Conservation (phyloP, 2,329 filamentous ascomycete species). For the Fusarium coffeatum region DNA sequence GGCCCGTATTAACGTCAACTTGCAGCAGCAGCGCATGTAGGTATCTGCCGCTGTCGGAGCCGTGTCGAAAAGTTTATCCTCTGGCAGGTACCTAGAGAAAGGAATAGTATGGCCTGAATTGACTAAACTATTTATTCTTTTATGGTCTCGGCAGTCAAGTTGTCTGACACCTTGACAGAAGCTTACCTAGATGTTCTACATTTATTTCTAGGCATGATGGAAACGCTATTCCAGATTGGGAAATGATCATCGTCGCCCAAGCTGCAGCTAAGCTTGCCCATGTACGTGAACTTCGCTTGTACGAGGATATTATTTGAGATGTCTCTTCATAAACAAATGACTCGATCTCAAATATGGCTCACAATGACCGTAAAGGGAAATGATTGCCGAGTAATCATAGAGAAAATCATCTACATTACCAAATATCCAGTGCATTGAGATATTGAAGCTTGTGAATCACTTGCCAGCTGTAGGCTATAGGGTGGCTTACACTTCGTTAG, state of each 20-base stretch:
- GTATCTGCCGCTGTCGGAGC: neutral
- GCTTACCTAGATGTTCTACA: constrained; percentile 23
- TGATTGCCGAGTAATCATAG: neutral
- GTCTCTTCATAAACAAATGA: neutral
- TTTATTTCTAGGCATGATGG: neutral
- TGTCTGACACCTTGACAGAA: constrained; percentile 3
- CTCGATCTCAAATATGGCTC: neutral
- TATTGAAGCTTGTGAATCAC: neutral
- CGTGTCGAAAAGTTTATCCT: neutral
- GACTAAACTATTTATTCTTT: neutral
- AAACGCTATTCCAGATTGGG: constrained; percentile 23
- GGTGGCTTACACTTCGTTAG: neutral
- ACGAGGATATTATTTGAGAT: neutral
- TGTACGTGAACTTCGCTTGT: neutral
- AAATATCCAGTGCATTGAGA: neutral
- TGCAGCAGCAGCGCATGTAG: neutral
- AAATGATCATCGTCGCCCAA: constrained; percentile 1
- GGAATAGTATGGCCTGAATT: neutral
- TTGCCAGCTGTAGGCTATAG: neutral
- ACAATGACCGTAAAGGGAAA: neutral
- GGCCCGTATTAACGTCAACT: neutral
- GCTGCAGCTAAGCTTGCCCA: neutral
- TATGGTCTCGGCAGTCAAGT: neutral
- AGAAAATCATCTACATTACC: neutral
- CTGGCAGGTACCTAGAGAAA: neutral